Percentiles rank a stretch among this genome's conserved stretches.
Evolutionary conservation across 2,329 filamentous ascomycete species (phyloP).

Genomic region (Colletotrichum nymphaeae): DNA sequence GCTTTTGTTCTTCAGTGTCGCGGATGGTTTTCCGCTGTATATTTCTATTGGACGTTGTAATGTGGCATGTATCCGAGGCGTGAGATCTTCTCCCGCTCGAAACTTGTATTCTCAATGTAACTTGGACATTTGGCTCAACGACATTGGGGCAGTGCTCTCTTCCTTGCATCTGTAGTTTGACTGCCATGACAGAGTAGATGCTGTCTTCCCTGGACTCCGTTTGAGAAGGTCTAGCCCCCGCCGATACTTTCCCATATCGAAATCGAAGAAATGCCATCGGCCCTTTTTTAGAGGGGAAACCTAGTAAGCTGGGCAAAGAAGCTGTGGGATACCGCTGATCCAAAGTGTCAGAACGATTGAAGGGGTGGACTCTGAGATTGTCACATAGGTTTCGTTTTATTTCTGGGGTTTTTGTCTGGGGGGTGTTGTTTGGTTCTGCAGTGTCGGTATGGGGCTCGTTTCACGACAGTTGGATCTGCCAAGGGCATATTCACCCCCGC

Average conservation of each 20-base stretch:
- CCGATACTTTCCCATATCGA: background rate
- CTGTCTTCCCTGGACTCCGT: background rate
- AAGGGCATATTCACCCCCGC: background rate
- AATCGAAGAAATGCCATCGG: background rate
- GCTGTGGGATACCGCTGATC: background rate
- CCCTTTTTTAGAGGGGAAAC: background rate
- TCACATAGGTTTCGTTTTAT: conserved; percentile 11
- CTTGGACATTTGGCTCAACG: background rate
- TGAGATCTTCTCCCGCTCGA: background rate
- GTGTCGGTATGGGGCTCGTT: background rate
- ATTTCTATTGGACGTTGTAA: background rate
- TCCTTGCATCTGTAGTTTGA: background rate
- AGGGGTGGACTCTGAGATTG: background rate
- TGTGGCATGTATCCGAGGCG: background rate
- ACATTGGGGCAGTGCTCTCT: background rate
- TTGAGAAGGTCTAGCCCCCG: background rate
- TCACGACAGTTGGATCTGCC: conserved; percentile 27
- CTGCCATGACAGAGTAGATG: background rate
- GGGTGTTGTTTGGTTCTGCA: background rate
- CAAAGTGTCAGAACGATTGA: background rate
- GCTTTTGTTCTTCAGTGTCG: no score
- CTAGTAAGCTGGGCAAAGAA: background rate
- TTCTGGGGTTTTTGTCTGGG: background rate
- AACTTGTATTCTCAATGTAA: background rate
- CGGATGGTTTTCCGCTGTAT: background rate